Percentiles rank a stretch among this genome's conserved stretches.
phyloP scores from a whole-genome alignment of 2,329 filamentous ascomycete genomes.

The Pezicula radicicola region DNA sequence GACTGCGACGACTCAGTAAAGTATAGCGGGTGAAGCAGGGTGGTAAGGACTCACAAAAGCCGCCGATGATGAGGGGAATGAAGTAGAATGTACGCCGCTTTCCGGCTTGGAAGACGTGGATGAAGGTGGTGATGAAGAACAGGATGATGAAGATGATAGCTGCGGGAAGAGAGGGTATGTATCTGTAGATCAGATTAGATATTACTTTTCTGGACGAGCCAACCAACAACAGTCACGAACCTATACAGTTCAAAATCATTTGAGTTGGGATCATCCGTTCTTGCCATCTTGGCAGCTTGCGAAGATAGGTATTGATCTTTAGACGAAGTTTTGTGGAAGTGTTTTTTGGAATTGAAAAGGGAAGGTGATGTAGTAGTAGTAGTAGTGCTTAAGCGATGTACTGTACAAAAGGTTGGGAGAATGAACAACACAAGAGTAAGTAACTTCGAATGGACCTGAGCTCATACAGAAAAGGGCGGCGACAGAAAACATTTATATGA shows the following conservation, averaged over 20 bases:
- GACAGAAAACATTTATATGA: too few species aligned
- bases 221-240: slow-evolving; percentile 1
- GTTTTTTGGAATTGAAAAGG: neutral
- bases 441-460: too few species aligned
- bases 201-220: neutral
- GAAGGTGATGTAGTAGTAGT: neutral
- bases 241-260: slow-evolving; percentile 23
- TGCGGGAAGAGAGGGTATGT: slow-evolving; percentile 41
- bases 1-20: slow-evolving; percentile 26
- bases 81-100: slow-evolving; percentile 34
- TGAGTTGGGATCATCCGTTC: slow-evolving; percentile 20
- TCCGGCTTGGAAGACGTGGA: slow-evolving; percentile 27
- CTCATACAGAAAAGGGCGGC: too few species aligned
- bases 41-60: slow-evolving; percentile 35
- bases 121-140: slow-evolving; percentile 25
- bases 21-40: slow-evolving; percentile 17
- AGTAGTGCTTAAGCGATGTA: too few species aligned
- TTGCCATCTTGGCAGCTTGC: too few species aligned
- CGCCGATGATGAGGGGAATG: slow-evolving; percentile 41
- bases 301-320: neutral
- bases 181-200: slow-evolving; percentile 36
- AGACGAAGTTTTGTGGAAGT: neutral
- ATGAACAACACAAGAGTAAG: too few species aligned
- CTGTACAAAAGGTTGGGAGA: too few species aligned
- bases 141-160: slow-evolving; percentile 37